Conservation (phyloP, 177 flowering plant genomes). For the Vitis hybrid region DNA sequence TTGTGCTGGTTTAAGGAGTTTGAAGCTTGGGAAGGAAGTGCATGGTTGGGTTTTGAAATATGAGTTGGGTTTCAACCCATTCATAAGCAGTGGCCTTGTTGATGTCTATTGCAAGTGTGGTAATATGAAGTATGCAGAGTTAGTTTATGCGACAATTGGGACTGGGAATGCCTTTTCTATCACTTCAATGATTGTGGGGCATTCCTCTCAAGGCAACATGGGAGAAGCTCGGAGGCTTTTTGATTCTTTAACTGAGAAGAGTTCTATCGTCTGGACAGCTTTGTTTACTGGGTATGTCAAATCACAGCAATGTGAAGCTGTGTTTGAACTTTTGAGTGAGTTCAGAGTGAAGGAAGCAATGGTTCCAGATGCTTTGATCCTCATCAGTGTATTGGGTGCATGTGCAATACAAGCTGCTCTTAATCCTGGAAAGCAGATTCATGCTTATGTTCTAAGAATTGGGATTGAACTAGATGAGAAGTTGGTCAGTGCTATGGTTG, state of each 20-base stretch:
- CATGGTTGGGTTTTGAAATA: conserved; percentile 62
- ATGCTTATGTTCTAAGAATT: conserved; percentile 50
- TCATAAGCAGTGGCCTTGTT: conserved; percentile 60
- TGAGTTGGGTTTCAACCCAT: conserved; percentile 49
- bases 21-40: conserved; percentile 59
- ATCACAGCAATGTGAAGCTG: conserved; percentile 47
- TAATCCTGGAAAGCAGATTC: conserved; percentile 74
- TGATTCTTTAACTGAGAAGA: conserved; percentile 58
- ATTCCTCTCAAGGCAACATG: conserved; percentile 59
- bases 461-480: conserved; percentile 49
- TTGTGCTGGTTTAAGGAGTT: conserved; percentile 46
- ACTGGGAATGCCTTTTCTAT: conserved; percentile 42
- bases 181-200: conserved; percentile 64
- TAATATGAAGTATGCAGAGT: conserved; percentile 62
- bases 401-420: conserved; percentile 64
- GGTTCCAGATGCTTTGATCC: conserved; percentile 46
- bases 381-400: conserved; percentile 49
- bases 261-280: conserved; percentile 69
- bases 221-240: conserved; percentile 59
- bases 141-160: conserved; percentile 23
- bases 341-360: conserved; percentile 25
- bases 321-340: conserved; percentile 59
- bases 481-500: conserved; percentile 54
- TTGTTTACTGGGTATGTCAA: conserved; percentile 70
- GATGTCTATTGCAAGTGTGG: conserved; percentile 82